phyloP scores from a whole-genome alignment of 768 basidiomycete species.

The Lactarius akahatsu region DNA sequence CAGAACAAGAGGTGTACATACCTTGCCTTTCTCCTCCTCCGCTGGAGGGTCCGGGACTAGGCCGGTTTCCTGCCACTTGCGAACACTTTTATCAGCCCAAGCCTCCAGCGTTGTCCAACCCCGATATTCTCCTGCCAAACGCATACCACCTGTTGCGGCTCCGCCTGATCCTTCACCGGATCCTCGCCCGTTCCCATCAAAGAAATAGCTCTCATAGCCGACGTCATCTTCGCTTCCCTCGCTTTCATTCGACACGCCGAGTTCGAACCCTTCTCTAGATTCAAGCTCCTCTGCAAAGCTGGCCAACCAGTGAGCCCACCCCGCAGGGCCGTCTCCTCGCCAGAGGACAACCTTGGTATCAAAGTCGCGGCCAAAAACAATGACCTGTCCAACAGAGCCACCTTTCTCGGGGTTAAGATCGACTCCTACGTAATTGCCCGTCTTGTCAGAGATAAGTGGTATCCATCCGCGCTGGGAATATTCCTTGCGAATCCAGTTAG shows the following conservation, averaged over 20 bases:
- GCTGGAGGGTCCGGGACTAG: slow-evolving; percentile 48
- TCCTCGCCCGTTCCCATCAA: slow-evolving; percentile 73
- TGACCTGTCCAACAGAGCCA: slow-evolving; percentile 86
- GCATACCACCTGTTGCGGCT: slow-evolving; percentile 62
- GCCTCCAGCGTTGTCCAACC: slow-evolving; percentile 94
- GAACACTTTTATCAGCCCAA: slow-evolving; percentile 86
- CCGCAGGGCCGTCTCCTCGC: slow-evolving; percentile 84
- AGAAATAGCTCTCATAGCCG: slow-evolving; percentile 86
- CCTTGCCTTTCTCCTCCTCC: slow-evolving; percentile 51
- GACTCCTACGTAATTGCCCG: slow-evolving; percentile 94
- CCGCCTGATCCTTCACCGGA: slow-evolving; percentile 79
- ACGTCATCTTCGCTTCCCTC: slow-evolving; percentile 81
- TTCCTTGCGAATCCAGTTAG: slow-evolving; percentile 81
- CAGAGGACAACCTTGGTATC: slow-evolving; percentile 96
- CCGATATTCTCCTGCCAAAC: slow-evolving; percentile 80
- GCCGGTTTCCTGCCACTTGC: slow-evolving; percentile 83
- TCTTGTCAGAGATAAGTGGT: slow-evolving; percentile 89
- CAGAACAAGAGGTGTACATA: slow-evolving; percentile 33
- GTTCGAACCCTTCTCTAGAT: slow-evolving; percentile 82
- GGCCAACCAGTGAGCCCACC: slow-evolving; percentile 95
- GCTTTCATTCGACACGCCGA: slow-evolving; percentile 54
- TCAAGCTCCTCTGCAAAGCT: slow-evolving; percentile 91
- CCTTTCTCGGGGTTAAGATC: slow-evolving; percentile 84
- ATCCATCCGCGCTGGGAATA: slow-evolving; percentile 98
- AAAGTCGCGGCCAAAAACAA: slow-evolving; percentile 98